Conservation (phyloP, 306 rosid genomes). For the Vigna radiata region DNA sequence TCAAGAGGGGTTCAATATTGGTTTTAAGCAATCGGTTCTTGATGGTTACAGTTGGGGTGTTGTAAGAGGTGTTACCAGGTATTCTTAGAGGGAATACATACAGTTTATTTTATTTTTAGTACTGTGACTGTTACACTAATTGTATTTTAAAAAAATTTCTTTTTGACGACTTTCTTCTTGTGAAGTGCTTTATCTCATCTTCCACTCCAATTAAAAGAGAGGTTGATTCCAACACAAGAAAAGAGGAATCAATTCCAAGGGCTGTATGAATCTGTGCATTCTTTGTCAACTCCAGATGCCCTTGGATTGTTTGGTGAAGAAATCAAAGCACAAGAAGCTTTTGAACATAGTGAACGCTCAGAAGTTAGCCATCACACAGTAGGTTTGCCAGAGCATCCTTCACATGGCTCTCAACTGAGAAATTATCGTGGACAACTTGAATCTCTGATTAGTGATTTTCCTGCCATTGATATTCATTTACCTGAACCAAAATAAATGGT, state of each 20-base stretch:
- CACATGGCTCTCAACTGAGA: conserved; percentile 46
- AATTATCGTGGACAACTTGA: conserved; percentile 55
- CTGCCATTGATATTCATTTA: conserved; percentile 54
- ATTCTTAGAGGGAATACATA: conserved; percentile 9
- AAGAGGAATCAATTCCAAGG: conserved; percentile 59
- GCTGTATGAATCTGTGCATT: conserved; percentile 68
- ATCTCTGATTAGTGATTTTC: conserved; percentile 58
- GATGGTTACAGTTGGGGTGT: conserved; percentile 76
- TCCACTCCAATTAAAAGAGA: conserved; percentile 69
- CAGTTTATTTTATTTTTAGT: conserved; percentile 19
- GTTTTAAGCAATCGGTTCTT: conserved; percentile 74
- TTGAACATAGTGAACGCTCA: conserved; percentile 36
- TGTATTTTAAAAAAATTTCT: not conserved
- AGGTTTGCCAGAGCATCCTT: conserved; percentile 47
- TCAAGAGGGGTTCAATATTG: conserved; percentile 85
- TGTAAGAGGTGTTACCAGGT: conserved; percentile 90
- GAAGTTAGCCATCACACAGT: conserved; percentile 38
- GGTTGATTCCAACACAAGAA: conserved; percentile 57
- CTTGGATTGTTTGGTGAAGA: conserved; percentile 63
- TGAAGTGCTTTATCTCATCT: conserved; percentile 76
- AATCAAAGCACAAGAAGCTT: conserved; percentile 46
- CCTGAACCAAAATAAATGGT: conserved; percentile 42
- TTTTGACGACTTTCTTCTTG: conserved; percentile 33
- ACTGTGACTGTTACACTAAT: conserved; percentile 11
- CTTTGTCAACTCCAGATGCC: conserved; percentile 72